Evolutionary conservation across 352 stramenopile genomes (phyloP).

Genomic region (Phytophthora chlamydospora): DNA sequence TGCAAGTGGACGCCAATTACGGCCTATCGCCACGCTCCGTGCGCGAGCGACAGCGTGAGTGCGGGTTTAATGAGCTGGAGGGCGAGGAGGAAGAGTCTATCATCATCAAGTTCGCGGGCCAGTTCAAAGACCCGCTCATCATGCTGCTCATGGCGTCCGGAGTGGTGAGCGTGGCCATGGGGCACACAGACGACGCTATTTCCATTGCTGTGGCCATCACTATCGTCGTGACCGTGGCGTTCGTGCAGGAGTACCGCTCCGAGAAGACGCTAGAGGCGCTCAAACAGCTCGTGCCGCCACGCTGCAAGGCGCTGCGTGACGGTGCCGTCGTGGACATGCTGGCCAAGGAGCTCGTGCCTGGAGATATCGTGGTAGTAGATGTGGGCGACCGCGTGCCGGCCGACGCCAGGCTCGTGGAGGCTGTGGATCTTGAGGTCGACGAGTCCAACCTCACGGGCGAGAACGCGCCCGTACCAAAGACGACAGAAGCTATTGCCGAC

Average conservation of each 20-base stretch:
- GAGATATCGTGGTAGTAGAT: constrained; percentile 89
- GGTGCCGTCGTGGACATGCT: constrained; percentile 65
- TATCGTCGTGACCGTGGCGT: constrained; percentile 97
- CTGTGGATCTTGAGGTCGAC: constrained; percentile 89
- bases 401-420: constrained; percentile 92
- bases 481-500: constrained; percentile 63
- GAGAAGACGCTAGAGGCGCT: constrained; percentile 88
- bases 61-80: constrained; percentile 76
- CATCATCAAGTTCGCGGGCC: constrained; percentile 90
- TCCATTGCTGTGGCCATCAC: constrained; percentile 95
- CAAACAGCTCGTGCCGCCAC: constrained; percentile 81
- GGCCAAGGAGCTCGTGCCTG: constrained; percentile 80
- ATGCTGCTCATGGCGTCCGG: constrained; percentile 95
- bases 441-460: constrained; percentile 96
- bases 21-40: constrained; percentile 64
- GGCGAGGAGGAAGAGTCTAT: constrained; percentile 85
- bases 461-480: constrained; percentile 84
- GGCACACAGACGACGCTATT: constrained; percentile 95
- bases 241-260: constrained; percentile 90
- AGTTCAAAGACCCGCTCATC: constrained; percentile 98
- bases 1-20: constrained; percentile 70
- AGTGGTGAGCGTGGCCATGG: constrained; percentile 90
- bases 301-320: constrained; percentile 69
- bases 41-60: constrained; percentile 66
- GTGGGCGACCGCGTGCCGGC: constrained; percentile 94